Conservation (phyloP, 2,329 filamentous ascomycete species). For the Magnaporthiopsis rhizophila region DNA sequence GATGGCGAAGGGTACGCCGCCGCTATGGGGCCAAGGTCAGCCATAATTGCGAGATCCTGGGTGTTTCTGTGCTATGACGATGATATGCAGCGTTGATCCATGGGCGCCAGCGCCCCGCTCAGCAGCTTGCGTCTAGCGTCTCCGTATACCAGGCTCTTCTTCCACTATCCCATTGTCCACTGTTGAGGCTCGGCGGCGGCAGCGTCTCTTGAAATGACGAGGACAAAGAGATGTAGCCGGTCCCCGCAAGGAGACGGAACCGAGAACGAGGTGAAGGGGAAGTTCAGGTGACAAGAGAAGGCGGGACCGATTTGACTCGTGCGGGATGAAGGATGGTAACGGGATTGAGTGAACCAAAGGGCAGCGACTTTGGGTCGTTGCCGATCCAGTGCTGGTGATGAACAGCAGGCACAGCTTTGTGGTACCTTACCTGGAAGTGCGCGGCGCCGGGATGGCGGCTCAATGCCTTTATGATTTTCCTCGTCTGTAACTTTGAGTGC, state of each 20-base stretch:
- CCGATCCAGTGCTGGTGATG: neutral
- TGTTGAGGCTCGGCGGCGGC: neutral
- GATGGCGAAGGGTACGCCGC: conserved; percentile 29
- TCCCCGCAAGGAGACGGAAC: neutral
- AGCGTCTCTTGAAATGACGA: neutral
- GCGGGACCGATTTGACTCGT: neutral
- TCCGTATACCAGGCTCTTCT: neutral
- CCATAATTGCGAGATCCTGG: conserved; percentile 13
- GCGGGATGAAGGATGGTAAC: neutral
- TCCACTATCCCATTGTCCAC: neutral
- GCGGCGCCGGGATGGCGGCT: neutral
- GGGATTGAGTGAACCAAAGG: neutral
- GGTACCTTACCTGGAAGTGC: neutral
- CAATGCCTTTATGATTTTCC: neutral
- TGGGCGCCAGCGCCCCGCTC: neutral
- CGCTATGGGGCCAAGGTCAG: conserved; percentile 27
- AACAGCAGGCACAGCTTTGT: neutral
- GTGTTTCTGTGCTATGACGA: neutral
- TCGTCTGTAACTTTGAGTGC: neutral
- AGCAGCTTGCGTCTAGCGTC: neutral
- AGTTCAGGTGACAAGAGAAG: neutral
- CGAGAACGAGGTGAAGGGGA: neutral
- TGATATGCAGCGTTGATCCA: neutral
- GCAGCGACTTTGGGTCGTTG: neutral
- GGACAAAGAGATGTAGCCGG: neutral